Percentiles rank a stretch among this genome's conserved stretches.
phyloP scores from a whole-genome alignment of 371 early-diverging fungal species.

The Rhizopus stolonifer region DNA sequence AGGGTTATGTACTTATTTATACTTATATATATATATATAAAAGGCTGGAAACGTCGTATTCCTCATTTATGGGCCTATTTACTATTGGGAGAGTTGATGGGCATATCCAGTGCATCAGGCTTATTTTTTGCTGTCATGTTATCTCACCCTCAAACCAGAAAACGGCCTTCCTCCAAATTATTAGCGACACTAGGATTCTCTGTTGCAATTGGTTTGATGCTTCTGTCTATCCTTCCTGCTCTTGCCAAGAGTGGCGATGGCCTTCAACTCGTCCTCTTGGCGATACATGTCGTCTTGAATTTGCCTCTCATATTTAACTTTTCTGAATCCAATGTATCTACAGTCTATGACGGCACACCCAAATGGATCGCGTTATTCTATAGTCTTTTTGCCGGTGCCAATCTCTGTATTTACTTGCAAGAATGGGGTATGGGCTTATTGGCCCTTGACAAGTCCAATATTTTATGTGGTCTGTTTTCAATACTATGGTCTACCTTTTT shows the following conservation, averaged over 20 bases:
- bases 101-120: slow-evolving; percentile 36
- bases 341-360: not conserved
- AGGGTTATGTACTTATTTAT: not conserved
- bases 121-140: slow-evolving; percentile 40
- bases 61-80: slow-evolving; percentile 44
- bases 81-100: slow-evolving; percentile 44
- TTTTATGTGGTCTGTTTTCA: not conserved
- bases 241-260: slow-evolving; percentile 11
- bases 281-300: slow-evolving; percentile 35
- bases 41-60: slow-evolving; percentile 34
- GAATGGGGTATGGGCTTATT: slow-evolving; percentile 23
- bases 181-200: slow-evolving; percentile 6
- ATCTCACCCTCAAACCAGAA: not conserved
- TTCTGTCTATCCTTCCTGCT: slow-evolving; percentile 31
- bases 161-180: slow-evolving; percentile 1
- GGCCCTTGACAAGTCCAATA: not conserved
- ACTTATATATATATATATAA: not conserved
- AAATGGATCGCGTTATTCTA: slow-evolving; percentile 21
- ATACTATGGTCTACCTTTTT: slow-evolving; percentile 21
- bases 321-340: not conserved
- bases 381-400: slow-evolving; percentile 30
- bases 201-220: slow-evolving; percentile 20
- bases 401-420: slow-evolving; percentile 26
- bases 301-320: slow-evolving; percentile 22
- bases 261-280: slow-evolving; percentile 34